A percentile compares a stretch with the other conserved stretches of the same genome.
Conservation (phyloP, 2,329 filamentous ascomycete genomes). For the Fusarium nanum region DNA sequence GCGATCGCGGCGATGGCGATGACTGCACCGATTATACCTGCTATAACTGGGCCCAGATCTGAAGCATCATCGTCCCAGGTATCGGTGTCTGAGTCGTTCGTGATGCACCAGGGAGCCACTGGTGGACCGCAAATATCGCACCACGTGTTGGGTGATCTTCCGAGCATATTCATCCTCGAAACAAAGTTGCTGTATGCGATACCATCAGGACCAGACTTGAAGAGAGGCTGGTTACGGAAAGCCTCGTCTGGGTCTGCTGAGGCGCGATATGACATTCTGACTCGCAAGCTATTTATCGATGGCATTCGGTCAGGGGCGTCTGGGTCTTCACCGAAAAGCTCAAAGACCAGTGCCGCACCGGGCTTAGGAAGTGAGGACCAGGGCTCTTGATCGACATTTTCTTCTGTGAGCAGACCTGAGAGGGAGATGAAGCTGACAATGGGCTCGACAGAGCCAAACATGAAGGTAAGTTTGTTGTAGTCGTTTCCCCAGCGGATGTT, state of each 20-base stretch:
- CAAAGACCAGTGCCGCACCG: conserved; percentile 80
- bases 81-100: neutral
- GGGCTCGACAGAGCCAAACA: conserved; percentile 66
- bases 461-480: conserved; percentile 61
- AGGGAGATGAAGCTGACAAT: conserved; percentile 67
- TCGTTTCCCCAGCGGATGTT: conserved; percentile 56
- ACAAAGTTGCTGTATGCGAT: conserved; percentile 57
- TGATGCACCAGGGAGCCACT: conserved; percentile 54
- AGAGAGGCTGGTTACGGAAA: conserved; percentile 56
- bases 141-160: conserved; percentile 54
- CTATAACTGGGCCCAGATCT: conserved; percentile 53
- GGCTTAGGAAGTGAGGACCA: conserved; percentile 68
- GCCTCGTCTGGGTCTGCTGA: conserved; percentile 53
- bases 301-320: conserved; percentile 44
- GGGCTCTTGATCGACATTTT: conserved; percentile 61
- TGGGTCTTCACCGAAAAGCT: conserved; percentile 60
- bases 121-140: conserved; percentile 56
- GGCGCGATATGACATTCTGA: conserved; percentile 69
- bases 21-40: conserved; percentile 60
- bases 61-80: conserved; percentile 1
- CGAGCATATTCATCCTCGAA: conserved; percentile 51
- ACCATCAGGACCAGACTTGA: conserved; percentile 51
- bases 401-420: conserved; percentile 57
- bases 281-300: conserved; percentile 55
- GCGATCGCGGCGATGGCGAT: conserved; percentile 54